Conservation (phyloP, 2,329 filamentous ascomycete genomes). For the Hymenoscyphus occultus region DNA sequence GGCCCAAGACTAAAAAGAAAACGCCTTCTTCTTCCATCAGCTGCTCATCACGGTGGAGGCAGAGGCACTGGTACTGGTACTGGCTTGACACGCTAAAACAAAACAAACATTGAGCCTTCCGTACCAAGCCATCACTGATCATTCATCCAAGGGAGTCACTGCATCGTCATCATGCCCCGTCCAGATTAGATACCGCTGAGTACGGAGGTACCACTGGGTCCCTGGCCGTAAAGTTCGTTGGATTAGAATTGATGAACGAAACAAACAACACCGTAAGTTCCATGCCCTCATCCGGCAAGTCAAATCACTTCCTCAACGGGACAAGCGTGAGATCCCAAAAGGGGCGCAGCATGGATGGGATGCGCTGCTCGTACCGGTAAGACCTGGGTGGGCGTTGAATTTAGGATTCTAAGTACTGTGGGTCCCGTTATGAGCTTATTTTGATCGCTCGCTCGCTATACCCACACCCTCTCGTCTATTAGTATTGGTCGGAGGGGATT, state of each 20-base stretch:
- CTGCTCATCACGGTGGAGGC: background rate
- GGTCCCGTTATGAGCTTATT: constrained; percentile 1
- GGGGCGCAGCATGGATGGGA: background rate
- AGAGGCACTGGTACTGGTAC: background rate
- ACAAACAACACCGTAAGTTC: too few species aligned
- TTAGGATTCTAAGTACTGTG: background rate
- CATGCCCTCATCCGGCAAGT: background rate
- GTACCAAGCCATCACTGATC: too few species aligned
- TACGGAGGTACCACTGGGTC: background rate
- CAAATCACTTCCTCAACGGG: background rate
- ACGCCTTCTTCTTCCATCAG: background rate
- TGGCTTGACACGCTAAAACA: background rate
- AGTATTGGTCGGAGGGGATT: background rate
- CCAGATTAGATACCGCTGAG: background rate
- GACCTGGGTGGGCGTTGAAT: background rate
- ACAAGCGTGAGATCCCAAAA: background rate
- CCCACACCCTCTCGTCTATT: background rate
- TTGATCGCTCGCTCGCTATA: background rate
- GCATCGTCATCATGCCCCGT: too few species aligned
- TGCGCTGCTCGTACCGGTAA: background rate
- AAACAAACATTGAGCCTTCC: too few species aligned
- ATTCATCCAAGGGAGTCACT: too few species aligned
- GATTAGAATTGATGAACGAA: background rate
- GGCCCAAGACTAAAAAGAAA: background rate
- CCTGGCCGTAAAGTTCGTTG: background rate